A percentile compares a stretch with the other conserved stretches of the same genome.
Evolutionary conservation across 805 yeast species (phyloP).

Genomic region (Candida verbasci): DNA sequence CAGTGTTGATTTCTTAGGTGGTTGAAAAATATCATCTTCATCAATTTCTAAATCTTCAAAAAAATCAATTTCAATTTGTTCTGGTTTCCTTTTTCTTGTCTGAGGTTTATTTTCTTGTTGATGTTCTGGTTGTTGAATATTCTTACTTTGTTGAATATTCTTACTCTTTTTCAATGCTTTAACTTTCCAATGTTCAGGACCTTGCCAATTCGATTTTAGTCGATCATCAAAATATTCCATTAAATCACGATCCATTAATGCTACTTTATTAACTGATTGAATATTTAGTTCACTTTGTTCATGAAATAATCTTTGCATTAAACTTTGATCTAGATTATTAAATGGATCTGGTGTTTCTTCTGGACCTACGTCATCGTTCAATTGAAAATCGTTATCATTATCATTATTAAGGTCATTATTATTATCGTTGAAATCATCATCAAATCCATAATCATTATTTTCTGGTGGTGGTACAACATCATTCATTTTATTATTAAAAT

Average conservation of each 20-base stretch:
- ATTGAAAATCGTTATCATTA: constrained; percentile 4
- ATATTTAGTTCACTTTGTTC: constrained; percentile 9
- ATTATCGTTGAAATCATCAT: constrained; percentile 10
- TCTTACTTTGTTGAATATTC: constrained; percentile 13
- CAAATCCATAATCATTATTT: constrained; percentile 9
- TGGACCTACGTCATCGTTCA: background rate
- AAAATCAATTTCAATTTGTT: constrained; percentile 24
- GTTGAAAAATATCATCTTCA: constrained; percentile 31
- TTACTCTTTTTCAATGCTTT: constrained; percentile 48
- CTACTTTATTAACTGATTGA: constrained; percentile 9
- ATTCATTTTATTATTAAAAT: constrained; percentile 31
- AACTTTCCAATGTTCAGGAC: constrained; percentile 89
- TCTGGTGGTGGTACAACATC: constrained; percentile 8
- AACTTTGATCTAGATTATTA: constrained; percentile 10
- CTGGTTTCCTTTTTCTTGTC: constrained; percentile 14
- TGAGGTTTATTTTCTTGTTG: background rate
- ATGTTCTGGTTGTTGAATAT: background rate
- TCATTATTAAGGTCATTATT: constrained; percentile 18
- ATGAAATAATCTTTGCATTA: constrained; percentile 9
- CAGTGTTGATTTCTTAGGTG: constrained; percentile 19
- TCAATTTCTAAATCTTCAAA: constrained; percentile 25
- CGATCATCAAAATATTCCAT: constrained; percentile 80
- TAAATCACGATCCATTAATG: constrained; percentile 53
- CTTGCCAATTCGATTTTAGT: constrained; percentile 76
- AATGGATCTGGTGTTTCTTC: constrained; percentile 10